Base-by-base conservation (phyloP, 2,329 filamentous ascomycete species). In the Colletotrichum somersetense region DNA sequence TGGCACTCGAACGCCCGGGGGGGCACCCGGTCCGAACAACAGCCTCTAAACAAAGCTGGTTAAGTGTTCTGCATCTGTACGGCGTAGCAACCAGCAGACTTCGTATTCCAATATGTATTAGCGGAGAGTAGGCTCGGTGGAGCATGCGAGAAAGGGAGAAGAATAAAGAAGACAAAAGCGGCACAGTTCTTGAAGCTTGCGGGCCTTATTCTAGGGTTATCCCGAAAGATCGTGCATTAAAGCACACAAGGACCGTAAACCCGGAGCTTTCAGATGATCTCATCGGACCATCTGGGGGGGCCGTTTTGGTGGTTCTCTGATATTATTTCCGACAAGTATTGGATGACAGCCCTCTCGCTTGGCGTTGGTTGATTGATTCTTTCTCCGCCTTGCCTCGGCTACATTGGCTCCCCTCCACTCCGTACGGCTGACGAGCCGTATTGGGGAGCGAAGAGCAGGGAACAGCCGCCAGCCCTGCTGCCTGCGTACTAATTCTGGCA, bases 91-190 rank as follows among this genome's bases (percentile, higher is more conserved):
- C 30, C 4, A 30, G 35, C 66, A 53, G 65, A 26, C n/a, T 44
- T 72, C 53, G 55, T 68, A 62, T 72, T 61, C 69, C 20, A 64
- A 72, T 55, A 20, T 33, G 69, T 59, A n/a, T 33, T 64, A 64
- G 69, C 38, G 58, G 53, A 69, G 59, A 53, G 46, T 20, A n/a
- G 35, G 38, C 26, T 30, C 23, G 23, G 65, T 59, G 65, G 69
- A 64, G 58, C 14, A 30, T 30, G 10, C 46, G 14, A 42, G 11
- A 12, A 18, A 16, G 50, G 4, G 44, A 11, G 18, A 30, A 11
- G 12, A 20, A 4, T 3, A 20, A 44, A 8, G 3, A 20, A 44
- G 2, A 20, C 35, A 61, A 67, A 26, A 56, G 55, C 56, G 64
- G 50, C 52, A 58, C 50, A 33, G 46, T 35, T 20, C 1, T 42